Conservation (phyloP, 2,329 filamentous ascomycete species). For the Ilyonectria sp. region DNA sequence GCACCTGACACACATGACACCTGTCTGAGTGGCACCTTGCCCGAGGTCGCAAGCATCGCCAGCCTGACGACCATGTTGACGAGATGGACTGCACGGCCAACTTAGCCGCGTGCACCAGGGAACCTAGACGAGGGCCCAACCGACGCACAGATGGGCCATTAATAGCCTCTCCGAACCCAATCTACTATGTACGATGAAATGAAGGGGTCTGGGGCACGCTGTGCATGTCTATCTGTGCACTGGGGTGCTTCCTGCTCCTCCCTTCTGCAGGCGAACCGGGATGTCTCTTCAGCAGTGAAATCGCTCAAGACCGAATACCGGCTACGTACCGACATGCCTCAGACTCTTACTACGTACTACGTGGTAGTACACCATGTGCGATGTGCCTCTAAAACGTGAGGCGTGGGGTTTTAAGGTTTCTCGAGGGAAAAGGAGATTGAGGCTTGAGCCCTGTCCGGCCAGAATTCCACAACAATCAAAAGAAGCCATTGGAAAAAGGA, state of each 20-base stretch:
- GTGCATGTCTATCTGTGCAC: neutral
- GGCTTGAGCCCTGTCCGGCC: slow-evolving; percentile 16
- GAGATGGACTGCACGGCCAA: slow-evolving; percentile 8
- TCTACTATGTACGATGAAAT: slow-evolving; percentile 30
- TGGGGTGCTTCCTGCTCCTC: neutral
- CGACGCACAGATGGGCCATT: slow-evolving; percentile 23
- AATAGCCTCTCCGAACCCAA: slow-evolving; percentile 18
- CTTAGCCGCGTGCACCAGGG: neutral
- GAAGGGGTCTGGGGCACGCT: slow-evolving; percentile 10
- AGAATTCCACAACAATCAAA: slow-evolving; percentile 27
- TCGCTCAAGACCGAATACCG: neutral
- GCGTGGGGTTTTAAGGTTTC: neutral
- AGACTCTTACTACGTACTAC: neutral
- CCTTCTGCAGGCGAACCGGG: neutral
- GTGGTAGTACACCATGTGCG: neutral
- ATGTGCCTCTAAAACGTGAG: neutral
- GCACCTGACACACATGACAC: slow-evolving; percentile 6
- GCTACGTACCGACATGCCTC: neutral
- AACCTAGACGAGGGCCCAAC: slow-evolving; percentile 5
- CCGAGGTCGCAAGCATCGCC: neutral
- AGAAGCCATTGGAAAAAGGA: slow-evolving; percentile 16
- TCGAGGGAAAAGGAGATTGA: slow-evolving; percentile 20
- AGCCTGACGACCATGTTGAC: neutral
- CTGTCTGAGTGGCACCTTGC: neutral
- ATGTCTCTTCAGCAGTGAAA: neutral